A percentile compares a stretch with the other conserved stretches of the same genome.
Evolutionary conservation across 2,329 filamentous ascomycete genomes (phyloP).

Genomic region (Neoarthrinium moseri): DNA sequence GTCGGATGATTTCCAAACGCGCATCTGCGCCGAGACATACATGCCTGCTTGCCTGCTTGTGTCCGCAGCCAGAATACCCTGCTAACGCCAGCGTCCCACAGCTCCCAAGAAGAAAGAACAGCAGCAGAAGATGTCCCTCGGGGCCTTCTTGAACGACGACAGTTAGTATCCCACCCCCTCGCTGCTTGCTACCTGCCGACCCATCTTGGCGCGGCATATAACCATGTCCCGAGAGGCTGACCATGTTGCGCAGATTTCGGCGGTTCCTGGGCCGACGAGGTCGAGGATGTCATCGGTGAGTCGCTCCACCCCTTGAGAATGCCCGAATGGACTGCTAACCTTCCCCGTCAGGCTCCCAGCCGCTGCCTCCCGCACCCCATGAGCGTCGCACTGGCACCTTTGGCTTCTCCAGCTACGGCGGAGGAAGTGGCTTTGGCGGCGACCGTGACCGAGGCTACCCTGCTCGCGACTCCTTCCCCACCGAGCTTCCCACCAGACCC

Average conservation of each 20-base stretch:
- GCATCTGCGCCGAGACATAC: slow-evolving; percentile 6
- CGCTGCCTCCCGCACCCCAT: slow-evolving; percentile 43
- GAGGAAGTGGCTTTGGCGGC: slow-evolving; percentile 19
- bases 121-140: slow-evolving; percentile 93
- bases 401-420: slow-evolving; percentile 25
- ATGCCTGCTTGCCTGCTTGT: slow-evolving; percentile 11
- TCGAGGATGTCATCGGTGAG: slow-evolving; percentile 85
- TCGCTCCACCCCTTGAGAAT: slow-evolving; percentile 19
- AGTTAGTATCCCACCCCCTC: slow-evolving; percentile 58
- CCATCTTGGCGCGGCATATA: not conserved
- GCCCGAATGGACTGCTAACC: slow-evolving; percentile 14
- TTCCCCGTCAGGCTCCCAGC: slow-evolving; percentile 49
- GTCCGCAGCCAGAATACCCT: slow-evolving; percentile 14
- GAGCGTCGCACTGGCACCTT: slow-evolving; percentile 16
- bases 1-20: slow-evolving; percentile 9
- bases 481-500: slow-evolving; percentile 77
- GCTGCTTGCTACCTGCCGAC: slow-evolving; percentile 10
- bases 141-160: slow-evolving; percentile 90
- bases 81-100: slow-evolving; percentile 49
- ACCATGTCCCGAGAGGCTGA: too few relatives aligned
- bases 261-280: slow-evolving; percentile 98
- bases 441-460: slow-evolving; percentile 44
- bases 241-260: slow-evolving; percentile 41
- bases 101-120: slow-evolving; percentile 87
- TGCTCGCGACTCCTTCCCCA: slow-evolving; percentile 72